Evolutionary conservation across 1,284 basidiomycete genomes (phyloP), one percentile per base, ranked within the genome.

Genomic region (Schizopora paradoxa): DNA sequence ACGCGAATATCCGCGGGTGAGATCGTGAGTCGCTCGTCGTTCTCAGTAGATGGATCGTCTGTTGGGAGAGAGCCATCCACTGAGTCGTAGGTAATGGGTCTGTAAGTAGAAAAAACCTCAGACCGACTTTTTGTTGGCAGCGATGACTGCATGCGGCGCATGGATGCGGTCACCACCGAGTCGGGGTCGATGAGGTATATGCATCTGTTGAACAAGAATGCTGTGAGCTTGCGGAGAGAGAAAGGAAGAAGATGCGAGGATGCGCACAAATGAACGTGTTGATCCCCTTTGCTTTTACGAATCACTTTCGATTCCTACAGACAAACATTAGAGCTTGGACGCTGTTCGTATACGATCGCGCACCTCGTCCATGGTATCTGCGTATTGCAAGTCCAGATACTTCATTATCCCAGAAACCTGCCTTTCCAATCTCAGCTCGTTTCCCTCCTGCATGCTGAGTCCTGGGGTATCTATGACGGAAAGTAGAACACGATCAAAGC

Each of bases 391-490:
- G 53, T 90, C 87, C 13, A 91, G 65, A 54, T 87, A 84, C 61
- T 77, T 86, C 51, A 89, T 72, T 35, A 91, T 66, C 3, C 63
- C 56, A 31, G 77, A 79, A 13, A 90, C 78, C 59, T 88, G 82
- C 43, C 82, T 73, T 56, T 91, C 87, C 49, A 90, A 68, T 60
- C 73, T 79, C 50, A 91, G 65, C 61, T 89, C 86, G 52, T 72
- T 74, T 23, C 85, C 82, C 43, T 77, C 70, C 29, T 69, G 58
- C 59, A 86, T 87, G 58, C 89, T 85, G 42, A 91, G 66, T 3
- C 86, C 87, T 22, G 86, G 86, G 1, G 88, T 90, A 57, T 91
- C 87, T 52, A 88, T 82, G 45, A 86, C 82, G 14, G 82, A 82
- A 54, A 91, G 71, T 18, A 81, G 62, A 32, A 89, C 66, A 33